Evolutionary conservation across 2,329 filamentous ascomycete genomes (phyloP).

Genomic region (Calcarisporium arbuscula): DNA sequence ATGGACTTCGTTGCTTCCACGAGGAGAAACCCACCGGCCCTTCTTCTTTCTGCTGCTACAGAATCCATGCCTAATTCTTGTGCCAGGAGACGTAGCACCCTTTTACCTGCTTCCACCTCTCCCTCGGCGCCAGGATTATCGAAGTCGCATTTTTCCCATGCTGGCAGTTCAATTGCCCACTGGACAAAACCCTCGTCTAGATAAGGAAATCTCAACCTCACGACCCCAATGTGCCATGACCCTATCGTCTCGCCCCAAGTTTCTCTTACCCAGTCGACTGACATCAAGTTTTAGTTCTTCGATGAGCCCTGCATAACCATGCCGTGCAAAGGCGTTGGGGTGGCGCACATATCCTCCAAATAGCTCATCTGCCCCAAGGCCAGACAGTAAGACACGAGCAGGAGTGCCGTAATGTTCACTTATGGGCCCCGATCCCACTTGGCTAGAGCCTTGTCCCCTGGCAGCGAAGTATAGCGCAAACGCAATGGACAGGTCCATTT

Average conservation of each 20-base stretch:
- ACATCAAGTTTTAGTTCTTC: conserved; percentile 84
- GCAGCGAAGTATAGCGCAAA: conserved; percentile 93
- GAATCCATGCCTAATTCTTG: conserved; percentile 62
- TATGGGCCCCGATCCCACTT: conserved; percentile 19
- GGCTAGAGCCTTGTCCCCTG: conserved; percentile 56
- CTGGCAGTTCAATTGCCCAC: conserved; percentile 68
- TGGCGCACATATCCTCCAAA: conserved; percentile 93
- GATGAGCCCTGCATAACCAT: conserved; percentile 64
- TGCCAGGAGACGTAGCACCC: conserved; percentile 71
- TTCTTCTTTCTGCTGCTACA: conserved; percentile 81
- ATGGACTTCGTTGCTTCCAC: no score
- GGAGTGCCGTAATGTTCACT: conserved; percentile 53
- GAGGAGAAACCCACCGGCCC: no score
- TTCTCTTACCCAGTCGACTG: conserved; percentile 80
- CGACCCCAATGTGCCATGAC: conserved; percentile 84
- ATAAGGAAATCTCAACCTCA: conserved; percentile 84
- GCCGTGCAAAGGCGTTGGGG: conserved; percentile 63
- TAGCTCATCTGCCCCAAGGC: conserved; percentile 90
- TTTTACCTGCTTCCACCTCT: conserved; percentile 69
- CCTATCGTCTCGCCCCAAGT: conserved; percentile 88
- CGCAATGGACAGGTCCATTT: conserved; percentile 97
- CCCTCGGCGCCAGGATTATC: conserved; percentile 34
- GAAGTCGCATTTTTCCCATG: conserved; percentile 88
- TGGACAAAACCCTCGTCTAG: conserved; percentile 81
- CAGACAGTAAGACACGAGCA: conserved; percentile 81